Percentiles rank a stretch among this genome's conserved stretches.
These are phyloP conservation scores for Alternaria metachromatica DNA, from an alignment of 2,329 filamentous ascomycete species.

Conservation along the genomic window DNA sequence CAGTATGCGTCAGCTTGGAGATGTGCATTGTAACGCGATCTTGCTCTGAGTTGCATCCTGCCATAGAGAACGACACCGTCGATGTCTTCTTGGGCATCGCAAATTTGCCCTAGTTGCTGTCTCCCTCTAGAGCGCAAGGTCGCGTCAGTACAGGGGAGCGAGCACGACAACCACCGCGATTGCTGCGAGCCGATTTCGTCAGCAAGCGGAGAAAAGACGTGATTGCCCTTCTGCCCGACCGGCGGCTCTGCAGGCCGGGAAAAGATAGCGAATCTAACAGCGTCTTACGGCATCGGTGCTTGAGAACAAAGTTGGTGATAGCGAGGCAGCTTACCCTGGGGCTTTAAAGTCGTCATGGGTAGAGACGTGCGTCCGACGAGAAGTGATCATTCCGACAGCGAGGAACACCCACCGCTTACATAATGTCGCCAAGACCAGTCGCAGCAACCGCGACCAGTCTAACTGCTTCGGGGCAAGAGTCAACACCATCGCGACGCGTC, in stretches of 20 bases:
- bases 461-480: slow-evolving; percentile 15
- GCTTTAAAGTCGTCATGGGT: neutral
- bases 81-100: neutral
- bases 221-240: slow-evolving; percentile 21
- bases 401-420: slow-evolving; percentile 3
- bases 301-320: neutral
- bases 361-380: neutral
- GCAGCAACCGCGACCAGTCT: slow-evolving; percentile 20
- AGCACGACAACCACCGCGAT: slow-evolving; percentile 18
- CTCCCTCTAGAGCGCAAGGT: slow-evolving; percentile 60
- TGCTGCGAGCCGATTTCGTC: slow-evolving; percentile 25
- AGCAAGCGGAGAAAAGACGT: slow-evolving; percentile 43
- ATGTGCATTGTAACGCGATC: neutral
- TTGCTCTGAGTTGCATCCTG: neutral
- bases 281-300: neutral
- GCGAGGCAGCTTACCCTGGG: neutral
- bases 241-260: slow-evolving; percentile 8
- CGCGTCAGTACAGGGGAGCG: slow-evolving; percentile 11
- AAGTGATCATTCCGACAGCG: neutral
- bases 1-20: neutral
- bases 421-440: slow-evolving; percentile 26
- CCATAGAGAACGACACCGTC: neutral
- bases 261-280: slow-evolving; percentile 1
- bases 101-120: neutral
- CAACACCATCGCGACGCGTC: slow-evolving; percentile 29